phyloP scores from a whole-genome alignment of 805 yeast genomes.

The Pichia exigua region DNA sequence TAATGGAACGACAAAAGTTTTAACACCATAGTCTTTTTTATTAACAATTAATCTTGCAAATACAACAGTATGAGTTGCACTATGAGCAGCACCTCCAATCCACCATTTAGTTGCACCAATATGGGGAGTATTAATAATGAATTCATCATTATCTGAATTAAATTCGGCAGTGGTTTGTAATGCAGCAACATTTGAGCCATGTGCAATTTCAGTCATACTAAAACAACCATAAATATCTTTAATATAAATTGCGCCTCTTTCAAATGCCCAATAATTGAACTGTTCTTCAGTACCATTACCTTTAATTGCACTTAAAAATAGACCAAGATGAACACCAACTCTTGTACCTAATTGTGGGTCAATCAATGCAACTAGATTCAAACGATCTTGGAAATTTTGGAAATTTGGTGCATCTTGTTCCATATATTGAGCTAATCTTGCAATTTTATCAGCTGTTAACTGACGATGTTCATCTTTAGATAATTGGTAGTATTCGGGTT shows the following conservation, averaged over 20 bases:
- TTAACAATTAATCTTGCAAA: conserved; percentile 78
- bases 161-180: conserved; percentile 88
- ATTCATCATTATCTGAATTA: conserved; percentile 55
- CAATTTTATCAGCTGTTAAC: conserved; percentile 52
- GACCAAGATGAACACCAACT: conserved; percentile 80
- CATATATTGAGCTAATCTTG: conserved; percentile 52
- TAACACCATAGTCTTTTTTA: conserved; percentile 86
- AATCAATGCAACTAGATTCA: conserved; percentile 50
- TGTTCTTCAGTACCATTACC: conserved; percentile 88
- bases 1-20: conserved; percentile 85
- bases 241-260: conserved; percentile 52
- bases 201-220: conserved; percentile 89
- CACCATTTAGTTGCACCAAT: conserved; percentile 96
- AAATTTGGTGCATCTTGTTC: conserved; percentile 34
- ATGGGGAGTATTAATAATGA: conserved; percentile 79
- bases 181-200: conserved; percentile 91
- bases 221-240: conserved; percentile 78
- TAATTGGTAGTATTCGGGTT: conserved; percentile 49
- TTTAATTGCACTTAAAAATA: conserved; percentile 70
- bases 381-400: conserved; percentile 47
- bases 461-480: conserved; percentile 52
- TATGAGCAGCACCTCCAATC: conserved; percentile 97
- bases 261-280: conserved; percentile 72
- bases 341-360: conserved; percentile 82
- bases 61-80: conserved; percentile 80